phyloP scores from a whole-genome alignment of 768 basidiomycete species.

The Tricholoma flavovirens region DNA sequence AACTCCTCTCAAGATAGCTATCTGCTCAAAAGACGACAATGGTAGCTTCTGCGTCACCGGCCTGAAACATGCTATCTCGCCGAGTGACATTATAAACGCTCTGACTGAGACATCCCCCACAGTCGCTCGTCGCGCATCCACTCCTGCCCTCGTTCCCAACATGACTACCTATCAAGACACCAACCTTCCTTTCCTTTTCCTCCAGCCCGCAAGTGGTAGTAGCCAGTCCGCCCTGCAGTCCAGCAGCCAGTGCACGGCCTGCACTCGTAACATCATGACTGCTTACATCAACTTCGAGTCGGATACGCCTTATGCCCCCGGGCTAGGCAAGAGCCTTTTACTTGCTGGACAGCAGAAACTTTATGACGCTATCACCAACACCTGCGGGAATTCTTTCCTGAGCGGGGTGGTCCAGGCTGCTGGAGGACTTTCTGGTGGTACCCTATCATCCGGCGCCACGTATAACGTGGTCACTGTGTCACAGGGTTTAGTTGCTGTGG shows the following conservation, averaged over 20 bases:
- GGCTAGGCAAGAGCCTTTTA: constrained; percentile 58
- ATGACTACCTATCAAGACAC: constrained; percentile 43
- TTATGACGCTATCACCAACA: constrained; percentile 53
- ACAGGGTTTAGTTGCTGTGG: constrained; percentile 15
- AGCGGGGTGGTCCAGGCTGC: constrained; percentile 62
- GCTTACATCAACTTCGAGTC: constrained; percentile 77
- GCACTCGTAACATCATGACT: constrained; percentile 72
- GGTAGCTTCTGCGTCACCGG: constrained; percentile 63
- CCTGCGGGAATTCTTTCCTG: constrained; percentile 72
- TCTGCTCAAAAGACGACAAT: constrained; percentile 72
- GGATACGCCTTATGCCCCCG: constrained; percentile 66
- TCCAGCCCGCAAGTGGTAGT: constrained; percentile 32
- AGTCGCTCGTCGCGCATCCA: constrained; percentile 4
- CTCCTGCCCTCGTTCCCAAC: constrained; percentile 46
- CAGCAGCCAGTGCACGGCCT: constrained; percentile 68
- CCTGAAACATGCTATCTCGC: constrained; percentile 11
- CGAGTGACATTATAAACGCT: constrained; percentile 22
- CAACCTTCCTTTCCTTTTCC: constrained; percentile 81
- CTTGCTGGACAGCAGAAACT: constrained; percentile 60
- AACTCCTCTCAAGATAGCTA: constrained; percentile 54
- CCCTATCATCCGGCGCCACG: constrained; percentile 21
- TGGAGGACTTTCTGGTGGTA: constrained; percentile 45
- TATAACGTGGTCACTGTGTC: constrained; percentile 19
- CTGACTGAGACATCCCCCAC: constrained; percentile 14
- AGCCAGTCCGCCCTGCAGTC: constrained; percentile 26